These are phyloP conservation scores for Didymella pomorum DNA, from an alignment of 2,329 filamentous ascomycete genomes.

Conservation along the genomic window DNA sequence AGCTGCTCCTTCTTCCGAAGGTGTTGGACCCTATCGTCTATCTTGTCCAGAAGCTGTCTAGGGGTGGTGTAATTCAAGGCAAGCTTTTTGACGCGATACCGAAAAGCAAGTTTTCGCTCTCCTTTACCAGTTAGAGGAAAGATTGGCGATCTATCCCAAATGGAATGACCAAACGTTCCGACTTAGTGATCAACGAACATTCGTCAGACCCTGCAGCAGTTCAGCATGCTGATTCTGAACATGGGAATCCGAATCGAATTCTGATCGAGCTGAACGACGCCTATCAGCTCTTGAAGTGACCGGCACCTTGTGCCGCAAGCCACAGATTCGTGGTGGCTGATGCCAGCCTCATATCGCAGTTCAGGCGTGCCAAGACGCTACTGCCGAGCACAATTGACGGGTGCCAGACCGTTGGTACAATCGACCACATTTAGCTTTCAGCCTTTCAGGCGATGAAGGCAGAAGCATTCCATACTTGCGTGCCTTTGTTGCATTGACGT, in stretches of 20 bases:
- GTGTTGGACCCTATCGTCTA: neutral
- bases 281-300: neutral
- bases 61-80: neutral
- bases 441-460: neutral
- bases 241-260: neutral
- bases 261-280: neutral
- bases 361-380: slow-evolving; percentile 1
- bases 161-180: neutral
- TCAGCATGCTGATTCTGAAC: neutral
- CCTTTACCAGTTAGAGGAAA: neutral
- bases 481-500: slow-evolving; percentile 1
- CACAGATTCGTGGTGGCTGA: neutral
- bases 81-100: neutral
- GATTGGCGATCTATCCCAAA: neutral
- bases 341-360: neutral
- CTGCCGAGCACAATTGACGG: neutral
- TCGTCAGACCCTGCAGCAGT: neutral
- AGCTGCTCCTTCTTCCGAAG: neutral
- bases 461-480: neutral
- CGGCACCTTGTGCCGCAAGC: neutral
- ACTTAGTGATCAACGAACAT: neutral
- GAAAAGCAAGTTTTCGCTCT: neutral
- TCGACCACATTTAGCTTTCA: neutral
- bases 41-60: slow-evolving; percentile 5
- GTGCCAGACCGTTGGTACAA: neutral